These are phyloP conservation scores for Parastagonospora avenae DNA, from an alignment of 2,329 filamentous ascomycete genomes.

Conservation along the genomic window DNA sequence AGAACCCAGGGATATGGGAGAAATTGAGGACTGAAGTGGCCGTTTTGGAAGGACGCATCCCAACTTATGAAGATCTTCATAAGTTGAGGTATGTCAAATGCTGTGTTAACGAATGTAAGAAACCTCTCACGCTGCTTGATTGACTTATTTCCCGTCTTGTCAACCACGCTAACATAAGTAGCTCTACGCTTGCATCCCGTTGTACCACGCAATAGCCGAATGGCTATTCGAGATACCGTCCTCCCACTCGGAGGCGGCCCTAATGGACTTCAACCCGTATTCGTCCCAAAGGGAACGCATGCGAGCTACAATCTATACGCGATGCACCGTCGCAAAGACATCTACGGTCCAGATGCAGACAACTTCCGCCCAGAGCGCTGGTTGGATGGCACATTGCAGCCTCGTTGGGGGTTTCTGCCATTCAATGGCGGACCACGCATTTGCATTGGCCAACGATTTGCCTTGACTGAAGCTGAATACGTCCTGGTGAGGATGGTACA, in stretches of 20 bases:
- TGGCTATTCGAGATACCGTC: conserved; percentile 38
- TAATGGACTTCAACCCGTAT: conserved; percentile 40
- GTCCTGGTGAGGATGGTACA: conserved; percentile 33
- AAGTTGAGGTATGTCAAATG: too few species aligned
- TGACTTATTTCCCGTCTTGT: too few species aligned
- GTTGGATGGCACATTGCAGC: conserved; percentile 28
- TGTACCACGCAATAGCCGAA: conserved; percentile 39
- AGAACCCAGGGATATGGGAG: conserved; percentile 44
- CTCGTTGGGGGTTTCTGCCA: conserved; percentile 39
- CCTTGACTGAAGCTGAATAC: conserved; percentile 38
- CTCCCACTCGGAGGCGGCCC: conserved; percentile 44
- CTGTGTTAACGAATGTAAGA: too few species aligned
- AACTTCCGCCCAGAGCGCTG: conserved; percentile 45
- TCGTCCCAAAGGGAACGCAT: conserved; percentile 34
- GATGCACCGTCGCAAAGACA: conserved; percentile 43
- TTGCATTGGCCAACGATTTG: conserved; percentile 42
- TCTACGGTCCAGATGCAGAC: conserved; percentile 45
- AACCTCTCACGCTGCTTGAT: too few species aligned
- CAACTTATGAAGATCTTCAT: too few species aligned
- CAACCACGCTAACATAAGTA: conserved; percentile 31
- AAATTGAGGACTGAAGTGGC: conserved; percentile 39
- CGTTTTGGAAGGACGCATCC: too few species aligned
- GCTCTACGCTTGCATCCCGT: conserved; percentile 44
- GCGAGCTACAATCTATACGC: conserved; percentile 37
- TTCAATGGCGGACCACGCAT: conserved; percentile 43